Conservation (phyloP, 495 filamentous ascomycete species). For the Aspergillus egyptiacus region DNA sequence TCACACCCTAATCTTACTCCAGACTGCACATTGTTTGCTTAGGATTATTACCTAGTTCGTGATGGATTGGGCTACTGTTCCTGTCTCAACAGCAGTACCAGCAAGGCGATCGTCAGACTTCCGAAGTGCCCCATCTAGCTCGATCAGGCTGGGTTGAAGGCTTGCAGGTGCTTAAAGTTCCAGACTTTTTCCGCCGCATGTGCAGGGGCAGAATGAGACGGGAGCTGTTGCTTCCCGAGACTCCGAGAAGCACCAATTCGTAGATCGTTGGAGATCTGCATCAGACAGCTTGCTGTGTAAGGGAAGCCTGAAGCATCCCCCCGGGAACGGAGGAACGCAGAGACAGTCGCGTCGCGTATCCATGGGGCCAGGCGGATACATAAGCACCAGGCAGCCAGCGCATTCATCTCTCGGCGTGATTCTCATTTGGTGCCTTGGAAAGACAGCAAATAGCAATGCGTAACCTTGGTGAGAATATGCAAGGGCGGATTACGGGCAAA, state of each 20-base stretch:
- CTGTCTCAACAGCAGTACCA: too few species aligned
- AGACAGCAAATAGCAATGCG: constrained; percentile 3
- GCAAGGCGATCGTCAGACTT: too few species aligned
- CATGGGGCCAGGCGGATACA: not conserved
- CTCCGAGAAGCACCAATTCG: not conserved
- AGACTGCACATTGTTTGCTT: not conserved
- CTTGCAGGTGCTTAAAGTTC: too few species aligned
- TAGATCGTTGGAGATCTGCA: not conserved
- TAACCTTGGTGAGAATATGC: not conserved
- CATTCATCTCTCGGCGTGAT: constrained; percentile 6
- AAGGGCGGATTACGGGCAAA: constrained; percentile 5
- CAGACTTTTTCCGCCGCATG: not conserved
- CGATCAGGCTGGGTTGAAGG: too few species aligned
- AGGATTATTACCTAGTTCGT: too few species aligned
- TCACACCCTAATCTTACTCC: not conserved
- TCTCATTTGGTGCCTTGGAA: constrained; percentile 9
- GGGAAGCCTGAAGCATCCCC: not conserved
- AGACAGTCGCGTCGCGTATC: not conserved
- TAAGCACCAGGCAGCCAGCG: constrained; percentile 5
- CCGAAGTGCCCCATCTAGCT: too few species aligned
- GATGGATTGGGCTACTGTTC: too few species aligned
- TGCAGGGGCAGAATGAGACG: not conserved
- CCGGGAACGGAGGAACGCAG: not conserved
- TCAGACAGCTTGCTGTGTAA: constrained; percentile 3
- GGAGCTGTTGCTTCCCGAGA: not conserved